phyloP scores from a whole-genome alignment of 2,329 filamentous ascomycete genomes.

The Phymatotrichopsis omnivora region DNA sequence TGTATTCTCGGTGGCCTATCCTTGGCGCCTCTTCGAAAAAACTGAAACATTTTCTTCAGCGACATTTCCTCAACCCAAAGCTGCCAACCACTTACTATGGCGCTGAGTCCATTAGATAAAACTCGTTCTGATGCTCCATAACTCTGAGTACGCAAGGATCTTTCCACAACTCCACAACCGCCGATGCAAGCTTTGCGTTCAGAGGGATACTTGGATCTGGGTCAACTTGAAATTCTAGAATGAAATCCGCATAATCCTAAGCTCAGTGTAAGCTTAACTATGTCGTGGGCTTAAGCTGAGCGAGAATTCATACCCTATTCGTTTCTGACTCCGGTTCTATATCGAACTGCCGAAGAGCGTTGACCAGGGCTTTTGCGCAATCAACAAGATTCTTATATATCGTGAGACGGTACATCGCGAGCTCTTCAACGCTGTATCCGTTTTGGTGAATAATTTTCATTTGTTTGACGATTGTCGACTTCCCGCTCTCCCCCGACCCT shows the following conservation, averaged over 20 bases:
- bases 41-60: slow-evolving; percentile 42
- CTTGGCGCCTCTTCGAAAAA: slow-evolving; percentile 90
- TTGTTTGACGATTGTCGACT: slow-evolving; percentile 98
- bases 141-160: slow-evolving; percentile 73
- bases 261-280: slow-evolving; percentile 47
- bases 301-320: slow-evolving; percentile 29
- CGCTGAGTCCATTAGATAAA: slow-evolving; percentile 98
- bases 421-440: slow-evolving; percentile 88
- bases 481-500: slow-evolving; percentile 97
- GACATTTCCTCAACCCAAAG: slow-evolving; percentile 8
- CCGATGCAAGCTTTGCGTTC: slow-evolving; percentile 68
- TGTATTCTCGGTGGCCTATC: slow-evolving; percentile 75
- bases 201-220: slow-evolving; percentile 80
- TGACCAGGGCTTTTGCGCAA: slow-evolving; percentile 87
- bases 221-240: slow-evolving; percentile 81
- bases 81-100: slow-evolving; percentile 62
- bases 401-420: slow-evolving; percentile 86
- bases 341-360: slow-evolving; percentile 83
- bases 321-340: slow-evolving; percentile 51
- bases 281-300: background rate
- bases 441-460: slow-evolving; percentile 99
- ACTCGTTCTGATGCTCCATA: slow-evolving; percentile 91
- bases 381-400: slow-evolving; percentile 98
- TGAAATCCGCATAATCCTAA: slow-evolving; percentile 63
- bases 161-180: slow-evolving; percentile 79